Evolutionary conservation across 2,329 filamentous ascomycete genomes (phyloP), one percentile per base, ranked within the genome.

Genomic region (Stagonosporopsis chrysanthemi): DNA sequence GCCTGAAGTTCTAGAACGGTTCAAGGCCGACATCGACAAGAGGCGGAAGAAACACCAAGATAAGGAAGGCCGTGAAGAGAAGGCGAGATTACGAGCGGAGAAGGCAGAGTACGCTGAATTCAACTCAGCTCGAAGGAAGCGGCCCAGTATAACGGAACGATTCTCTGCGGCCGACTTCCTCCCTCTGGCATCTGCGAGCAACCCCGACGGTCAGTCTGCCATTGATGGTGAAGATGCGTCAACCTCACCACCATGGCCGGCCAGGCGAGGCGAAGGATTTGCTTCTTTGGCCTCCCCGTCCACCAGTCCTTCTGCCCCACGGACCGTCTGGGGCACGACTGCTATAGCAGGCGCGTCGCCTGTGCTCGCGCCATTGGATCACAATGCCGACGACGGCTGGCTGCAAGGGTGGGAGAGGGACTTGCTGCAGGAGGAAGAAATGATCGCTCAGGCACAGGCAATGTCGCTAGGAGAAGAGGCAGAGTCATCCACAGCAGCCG

Each of bases 271-370:
- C 36, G 67, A 76, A 41, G 74, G 74, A 15, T 92, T 91, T 66
- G 84, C 84, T 31, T 85, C 86, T 2, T 78, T 96, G 22, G 90
- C 90, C 0, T 89, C 88, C 1, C 88, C 93, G 65, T 93, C 91
- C 4, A 93, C 90, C 1, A 96, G 90, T 61, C 92, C 93, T 0
- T 88, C 86, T 6, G 86, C 87, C 0, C 81, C 85, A 38, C 88
- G 87, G 60, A 98, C 94, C 0, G 91, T 98, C 0, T 98, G 94
- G 94, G 94, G 94, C n/a, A 98, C 94, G 0, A 83, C 85, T 3
- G 86, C 84, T 0, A 79, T 96, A 2, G 71, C 80, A 24, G 60
- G 86, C 0, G 79, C 78, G 0, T 88, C 86, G 3, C 86, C 88
- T 2, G 83, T 84, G 11, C 68, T 86, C 26, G 76, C 76, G 26